Base-by-base conservation (phyloP, 164 flowering plant species). In the Kalanchoe fedtschenkoi region DNA sequence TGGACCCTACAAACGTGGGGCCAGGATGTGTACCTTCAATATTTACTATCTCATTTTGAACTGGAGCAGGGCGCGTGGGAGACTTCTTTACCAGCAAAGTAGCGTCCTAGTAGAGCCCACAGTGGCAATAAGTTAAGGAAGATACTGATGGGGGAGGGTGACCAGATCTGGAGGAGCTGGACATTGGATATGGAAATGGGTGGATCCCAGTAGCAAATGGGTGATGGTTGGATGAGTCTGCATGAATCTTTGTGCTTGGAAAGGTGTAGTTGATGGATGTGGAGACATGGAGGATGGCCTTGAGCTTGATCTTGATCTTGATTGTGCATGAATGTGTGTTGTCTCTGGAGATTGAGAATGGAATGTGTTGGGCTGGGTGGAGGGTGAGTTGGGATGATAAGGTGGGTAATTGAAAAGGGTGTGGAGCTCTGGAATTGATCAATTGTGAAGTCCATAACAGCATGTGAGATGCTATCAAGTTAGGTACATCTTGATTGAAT, bases 201-300 rank as follows among this genome's bases (percentile, higher is more conserved):
- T 44, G 51, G 21, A 19, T 19, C 51, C n/a, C n/a, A n/a, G n/a
- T n/a, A n/a, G n/a, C n/a, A n/a, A n/a, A n/a, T n/a, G n/a, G n/a
- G n/a, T n/a, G n/a, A n/a, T n/a, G n/a, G n/a, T 44, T 37, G 39
- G 39, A 22, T 22, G 54, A 21, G 22, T 21, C 1, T 47, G 29
- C 24, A 29, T 47, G 54, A 22, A 47, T 47, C 11, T 47, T 47
- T 51, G 56, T 51, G 56, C 30, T 51, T 51, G 56, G 56, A 26
- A 51, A 51, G 56, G 11, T 19, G 51, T 19, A 9, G 56, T 47
- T 47, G 30, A 22, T 24, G 55, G 55, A 24, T 47, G 21, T 22
- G 15, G 30, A 47, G 30, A 47, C 55, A 47, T 47, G 15, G 29
- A n/a, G n/a, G n/a, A n/a, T n/a, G n/a, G n/a, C n/a, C n/a, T n/a